Percentiles rank a stretch among this genome's conserved stretches.
phyloP scores from a whole-genome alignment of 1,139 yeast genomes.

The Yamadazyma friedrichii region DNA sequence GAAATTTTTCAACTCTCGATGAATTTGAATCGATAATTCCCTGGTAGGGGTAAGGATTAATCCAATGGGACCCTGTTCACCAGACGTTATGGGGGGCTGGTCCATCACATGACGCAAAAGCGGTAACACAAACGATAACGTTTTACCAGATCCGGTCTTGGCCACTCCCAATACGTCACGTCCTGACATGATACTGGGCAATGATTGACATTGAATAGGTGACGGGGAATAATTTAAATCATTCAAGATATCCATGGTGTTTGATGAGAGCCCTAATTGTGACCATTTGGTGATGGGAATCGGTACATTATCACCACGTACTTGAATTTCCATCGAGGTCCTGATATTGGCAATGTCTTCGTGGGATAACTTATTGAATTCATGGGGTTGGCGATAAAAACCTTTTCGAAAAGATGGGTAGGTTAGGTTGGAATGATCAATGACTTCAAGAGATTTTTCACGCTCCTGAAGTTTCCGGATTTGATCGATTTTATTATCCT shows the following conservation, averaged over 20 bases:
- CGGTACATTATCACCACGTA: constrained; percentile 59
- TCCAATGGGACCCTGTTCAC: constrained; percentile 71
- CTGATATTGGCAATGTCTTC: constrained; percentile 59
- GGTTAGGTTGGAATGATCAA: constrained; percentile 47
- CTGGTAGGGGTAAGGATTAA: constrained; percentile 88
- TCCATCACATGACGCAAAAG: constrained; percentile 79
- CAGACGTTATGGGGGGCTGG: constrained; percentile 52
- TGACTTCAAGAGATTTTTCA: constrained; percentile 30
- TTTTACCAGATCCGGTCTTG: constrained; percentile 95
- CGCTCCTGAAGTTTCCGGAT: constrained; percentile 34
- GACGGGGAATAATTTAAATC: constrained; percentile 68
- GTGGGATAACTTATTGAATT: constrained; percentile 41
- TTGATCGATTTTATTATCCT: constrained; percentile 22
- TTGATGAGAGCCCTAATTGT: constrained; percentile 73
- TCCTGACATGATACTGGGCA: constrained; percentile 90
- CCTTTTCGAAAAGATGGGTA: constrained; percentile 58
- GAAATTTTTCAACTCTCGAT: constrained; percentile 64
- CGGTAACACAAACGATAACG: constrained; percentile 84
- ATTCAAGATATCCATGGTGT: constrained; percentile 50
- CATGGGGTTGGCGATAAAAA: constrained; percentile 68
- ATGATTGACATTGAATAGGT: constrained; percentile 86
- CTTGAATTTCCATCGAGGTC: constrained; percentile 55
- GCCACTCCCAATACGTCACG: constrained; percentile 92
- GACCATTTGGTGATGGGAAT: constrained; percentile 77
- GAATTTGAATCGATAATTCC: constrained; percentile 85